phyloP scores from a whole-genome alignment of 305 asterid species.

The Fraxinus baroniana region DNA sequence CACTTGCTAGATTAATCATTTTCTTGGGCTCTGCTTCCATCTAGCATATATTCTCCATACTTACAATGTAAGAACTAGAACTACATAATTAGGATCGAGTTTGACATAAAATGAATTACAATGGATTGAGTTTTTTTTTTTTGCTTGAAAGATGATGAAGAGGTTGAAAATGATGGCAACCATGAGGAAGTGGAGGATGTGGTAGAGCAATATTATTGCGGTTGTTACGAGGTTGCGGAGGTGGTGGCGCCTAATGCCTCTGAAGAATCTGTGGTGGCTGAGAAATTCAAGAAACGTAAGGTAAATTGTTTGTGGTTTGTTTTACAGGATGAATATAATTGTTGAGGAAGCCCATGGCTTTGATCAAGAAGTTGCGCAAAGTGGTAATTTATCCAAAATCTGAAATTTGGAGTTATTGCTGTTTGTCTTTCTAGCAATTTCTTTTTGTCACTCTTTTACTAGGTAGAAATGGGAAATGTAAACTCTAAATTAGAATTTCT shows the following conservation, averaged over 20 bases:
- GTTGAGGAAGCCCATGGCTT: slow-evolving; percentile 81
- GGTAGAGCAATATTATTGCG: no score
- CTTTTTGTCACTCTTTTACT: not conserved
- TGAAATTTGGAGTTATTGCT: not conserved
- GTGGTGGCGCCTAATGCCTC: no score
- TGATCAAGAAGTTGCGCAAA: slow-evolving; percentile 82
- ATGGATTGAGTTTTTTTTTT: no score
- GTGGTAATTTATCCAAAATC: slow-evolving; percentile 45
- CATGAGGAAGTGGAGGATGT: no score
- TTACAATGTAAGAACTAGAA: slow-evolving; percentile 28
- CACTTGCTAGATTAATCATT: not conserved
- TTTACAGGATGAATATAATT: not conserved
- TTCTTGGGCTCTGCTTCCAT: not conserved
- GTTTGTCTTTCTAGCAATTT: not conserved
- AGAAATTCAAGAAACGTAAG: no score
- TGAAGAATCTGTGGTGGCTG: no score
- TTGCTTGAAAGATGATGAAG: no score
- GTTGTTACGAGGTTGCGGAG: no score
- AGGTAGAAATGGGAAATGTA: not conserved
- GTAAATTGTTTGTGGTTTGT: not conserved
- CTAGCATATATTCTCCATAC: slow-evolving; percentile 17
- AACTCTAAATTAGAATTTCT: not conserved
- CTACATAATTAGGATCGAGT: not conserved
- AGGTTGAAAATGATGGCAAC: no score
- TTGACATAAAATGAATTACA: not conserved